Evolutionary conservation across 352 stramenopile species (phyloP).

Genomic region (Globisporangium yorkense): DNA sequence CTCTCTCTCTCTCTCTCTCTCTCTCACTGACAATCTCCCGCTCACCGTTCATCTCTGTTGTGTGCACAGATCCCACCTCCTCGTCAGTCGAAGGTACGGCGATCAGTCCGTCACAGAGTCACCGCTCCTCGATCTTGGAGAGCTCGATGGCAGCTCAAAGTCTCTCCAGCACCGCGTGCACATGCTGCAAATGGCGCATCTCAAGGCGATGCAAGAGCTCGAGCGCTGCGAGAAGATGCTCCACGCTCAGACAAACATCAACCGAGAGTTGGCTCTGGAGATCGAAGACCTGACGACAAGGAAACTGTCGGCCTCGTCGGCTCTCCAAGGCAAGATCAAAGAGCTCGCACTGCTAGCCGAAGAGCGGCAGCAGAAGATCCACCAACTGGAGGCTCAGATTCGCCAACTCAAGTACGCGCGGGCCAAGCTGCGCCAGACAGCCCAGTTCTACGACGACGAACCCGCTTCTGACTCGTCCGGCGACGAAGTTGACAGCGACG

Average conservation of each 20-base stretch:
- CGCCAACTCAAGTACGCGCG: slow-evolving; percentile 79
- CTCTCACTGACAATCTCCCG: background rate
- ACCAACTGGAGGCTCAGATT: slow-evolving; percentile 84
- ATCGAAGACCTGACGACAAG: slow-evolving; percentile 82
- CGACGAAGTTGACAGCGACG: slow-evolving; percentile 26
- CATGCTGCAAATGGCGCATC: slow-evolving; percentile 84
- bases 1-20: slow-evolving; percentile 4
- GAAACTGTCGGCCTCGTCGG: slow-evolving; percentile 64
- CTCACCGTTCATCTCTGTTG: background rate
- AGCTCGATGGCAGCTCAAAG: slow-evolving; percentile 36
- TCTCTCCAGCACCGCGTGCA: slow-evolving; percentile 78
- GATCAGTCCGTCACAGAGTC: slow-evolving; percentile 6
- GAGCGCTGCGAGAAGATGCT: slow-evolving; percentile 93
- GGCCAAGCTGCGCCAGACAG: slow-evolving; percentile 36
- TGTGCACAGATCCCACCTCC: slow-evolving; percentile 15
- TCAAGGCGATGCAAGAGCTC: slow-evolving; percentile 88
- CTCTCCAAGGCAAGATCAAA: slow-evolving; percentile 74
- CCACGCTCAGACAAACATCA: slow-evolving; percentile 93
- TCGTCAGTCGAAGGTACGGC: slow-evolving; percentile 34
- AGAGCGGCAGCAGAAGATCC: slow-evolving; percentile 76
- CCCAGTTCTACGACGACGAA: slow-evolving; percentile 17
- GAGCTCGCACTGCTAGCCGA: slow-evolving; percentile 83
- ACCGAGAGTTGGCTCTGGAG: slow-evolving; percentile 88
- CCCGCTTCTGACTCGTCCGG: slow-evolving; percentile 23
- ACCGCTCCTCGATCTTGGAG: slow-evolving; percentile 1